Base-by-base conservation (phyloP, 768 basidiomycete genomes). In the Rhizopogon roseolus region DNA sequence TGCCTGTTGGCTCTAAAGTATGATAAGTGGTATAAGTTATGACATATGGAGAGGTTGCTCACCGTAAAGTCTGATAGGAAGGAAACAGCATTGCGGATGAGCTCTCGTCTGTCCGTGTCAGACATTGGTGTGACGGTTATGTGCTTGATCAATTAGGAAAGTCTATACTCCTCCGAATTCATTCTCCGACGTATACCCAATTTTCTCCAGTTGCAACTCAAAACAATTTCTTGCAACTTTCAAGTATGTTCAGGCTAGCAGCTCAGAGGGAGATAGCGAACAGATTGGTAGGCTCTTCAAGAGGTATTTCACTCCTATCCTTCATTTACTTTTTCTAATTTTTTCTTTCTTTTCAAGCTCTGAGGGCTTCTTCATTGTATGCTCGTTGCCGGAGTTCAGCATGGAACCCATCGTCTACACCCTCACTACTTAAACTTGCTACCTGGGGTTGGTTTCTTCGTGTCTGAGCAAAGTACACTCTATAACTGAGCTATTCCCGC, bases 1-100 rank as follows among this genome's bases (percentile, higher is more conserved):
- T 3, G 93, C 90, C 36, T 84, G 74, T 63, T 88, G 85, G 0
- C 88, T 78, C 93, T 96, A 60, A 40, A 16, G 46, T 2, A 25
- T 27, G 49, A 57, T 58, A 55, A 63, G 52, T 50, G 17, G 16
- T 53, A 2, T 9, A 4, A 22, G 36, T 3, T 6, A 50, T 5
- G n/a, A 39, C 7, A 46, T 4, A 28, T 22, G 10, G 14, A 9
- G 38, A 28, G 41, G 7, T 6, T 9, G 65, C 71, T 49, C 60
- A 86, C 93, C 73, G 89, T 89, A 45, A 88, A 84, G 68, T 96
- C 93, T n/a, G 76, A 74, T 50, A 97, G 80, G 69, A 97, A 96
- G 0, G 81, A 74, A 57, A 96, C 82, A 0, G 94, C 94, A 73
- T 87, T 91, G 41, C 79, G 81, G 51, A 96, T 65, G 57, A 92